phyloP scores from a whole-genome alignment of 176 grass and related monocot genomes.

The Hordeum marinum region DNA sequence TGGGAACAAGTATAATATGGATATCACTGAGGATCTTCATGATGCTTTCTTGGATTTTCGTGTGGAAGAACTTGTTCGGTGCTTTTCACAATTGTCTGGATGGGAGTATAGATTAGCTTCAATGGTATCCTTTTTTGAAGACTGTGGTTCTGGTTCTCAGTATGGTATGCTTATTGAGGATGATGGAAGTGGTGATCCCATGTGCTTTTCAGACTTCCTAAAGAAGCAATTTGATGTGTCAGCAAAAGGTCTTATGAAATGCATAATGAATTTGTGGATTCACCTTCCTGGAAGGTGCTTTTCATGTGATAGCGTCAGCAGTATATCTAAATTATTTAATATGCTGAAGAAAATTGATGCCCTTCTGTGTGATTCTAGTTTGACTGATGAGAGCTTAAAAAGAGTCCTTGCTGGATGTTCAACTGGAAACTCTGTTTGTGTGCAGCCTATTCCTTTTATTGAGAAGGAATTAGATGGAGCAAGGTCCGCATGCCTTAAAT shows the following conservation, averaged over 20 bases:
- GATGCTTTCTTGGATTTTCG: conserved; percentile 73
- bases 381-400: conserved; percentile 41
- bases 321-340: conserved; percentile 29
- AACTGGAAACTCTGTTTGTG: background rate
- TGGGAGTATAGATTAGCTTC: conserved; percentile 39
- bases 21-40: conserved; percentile 47
- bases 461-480: conserved; percentile 28
- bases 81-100: conserved; percentile 42
- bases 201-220: conserved; percentile 35
- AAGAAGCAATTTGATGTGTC: conserved; percentile 39
- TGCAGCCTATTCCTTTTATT: background rate
- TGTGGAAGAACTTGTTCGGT: conserved; percentile 40
- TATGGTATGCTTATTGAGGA: conserved; percentile 41
- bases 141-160: conserved; percentile 7
- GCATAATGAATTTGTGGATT: conserved; percentile 38
- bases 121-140: conserved; percentile 52
- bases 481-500: conserved; percentile 29
- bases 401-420: conserved; percentile 13
- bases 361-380: conserved; percentile 22
- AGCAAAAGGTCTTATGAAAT: conserved; percentile 27
- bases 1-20: conserved; percentile 26
- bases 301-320: conserved; percentile 6
- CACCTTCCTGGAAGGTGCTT: conserved; percentile 48
- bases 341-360: conserved; percentile 18
- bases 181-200: background rate